Conservation (phyloP, 768 basidiomycete species). For the Rhodotorula diobovata region DNA sequence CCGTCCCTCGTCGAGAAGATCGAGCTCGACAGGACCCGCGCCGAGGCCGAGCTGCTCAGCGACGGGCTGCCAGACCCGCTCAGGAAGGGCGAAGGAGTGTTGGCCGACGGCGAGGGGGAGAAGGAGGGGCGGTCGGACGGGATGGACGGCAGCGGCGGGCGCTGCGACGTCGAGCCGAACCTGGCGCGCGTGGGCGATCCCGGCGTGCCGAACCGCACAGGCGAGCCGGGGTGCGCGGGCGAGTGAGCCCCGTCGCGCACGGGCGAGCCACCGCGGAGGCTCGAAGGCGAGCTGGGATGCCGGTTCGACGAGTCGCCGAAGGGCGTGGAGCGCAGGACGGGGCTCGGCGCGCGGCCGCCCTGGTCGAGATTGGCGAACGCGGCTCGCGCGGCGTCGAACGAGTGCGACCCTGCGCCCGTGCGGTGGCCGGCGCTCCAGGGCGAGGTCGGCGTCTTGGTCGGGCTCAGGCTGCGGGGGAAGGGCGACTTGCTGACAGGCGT, state of each 20-base stretch:
- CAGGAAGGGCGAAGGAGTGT: neutral
- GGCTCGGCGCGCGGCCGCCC: conserved; percentile 1
- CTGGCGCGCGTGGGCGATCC: neutral
- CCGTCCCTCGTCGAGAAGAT: conserved; percentile 20
- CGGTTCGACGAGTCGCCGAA: conserved; percentile 6
- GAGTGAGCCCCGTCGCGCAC: neutral
- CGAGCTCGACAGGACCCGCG: conserved; percentile 35
- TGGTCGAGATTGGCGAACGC: conserved; percentile 10
- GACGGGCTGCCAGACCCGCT: neutral
- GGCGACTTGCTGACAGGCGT: neutral
- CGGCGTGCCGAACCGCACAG: neutral
- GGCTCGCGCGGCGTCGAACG: conserved; percentile 25
- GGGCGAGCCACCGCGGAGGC: neutral
- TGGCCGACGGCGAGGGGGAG: neutral
- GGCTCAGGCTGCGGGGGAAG: neutral
- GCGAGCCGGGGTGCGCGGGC: neutral
- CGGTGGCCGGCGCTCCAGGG: conserved; percentile 20
- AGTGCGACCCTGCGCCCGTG: conserved; percentile 10
- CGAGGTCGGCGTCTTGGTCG: neutral
- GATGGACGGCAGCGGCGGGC: conserved; percentile 17
- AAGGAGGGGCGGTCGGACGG: conserved; percentile 9
- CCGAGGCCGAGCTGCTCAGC: conserved; percentile 5
- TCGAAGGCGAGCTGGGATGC: neutral
- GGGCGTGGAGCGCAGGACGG: conserved; percentile 9
- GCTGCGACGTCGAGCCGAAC: neutral